These are phyloP conservation scores for Cryptococcus maquisensis DNA, from an alignment of 1,284 basidiomycete genomes.

Conservation along the genomic window DNA sequence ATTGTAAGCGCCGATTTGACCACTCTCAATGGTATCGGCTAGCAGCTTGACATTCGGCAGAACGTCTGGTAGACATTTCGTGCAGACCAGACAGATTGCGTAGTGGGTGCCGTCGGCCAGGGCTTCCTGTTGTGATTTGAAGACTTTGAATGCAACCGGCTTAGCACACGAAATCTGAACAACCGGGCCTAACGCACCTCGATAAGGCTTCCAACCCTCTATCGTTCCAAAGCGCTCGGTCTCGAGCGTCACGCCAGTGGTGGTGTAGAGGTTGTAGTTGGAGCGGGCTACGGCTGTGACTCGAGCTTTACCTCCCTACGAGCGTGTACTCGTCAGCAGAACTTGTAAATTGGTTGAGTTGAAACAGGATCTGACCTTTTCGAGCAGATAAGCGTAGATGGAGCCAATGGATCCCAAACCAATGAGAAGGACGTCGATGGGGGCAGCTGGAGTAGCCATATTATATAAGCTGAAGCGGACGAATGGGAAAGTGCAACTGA, in stretches of 20 bases:
- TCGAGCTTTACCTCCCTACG: slow-evolving; percentile 56
- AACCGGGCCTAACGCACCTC: slow-evolving; percentile 50
- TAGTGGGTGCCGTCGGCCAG: slow-evolving; percentile 56
- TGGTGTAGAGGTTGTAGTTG: slow-evolving; percentile 60
- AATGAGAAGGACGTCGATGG: slow-evolving; percentile 48
- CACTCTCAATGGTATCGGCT: slow-evolving; percentile 56
- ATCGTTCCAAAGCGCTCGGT: slow-evolving; percentile 61
- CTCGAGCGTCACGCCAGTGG: slow-evolving; percentile 55
- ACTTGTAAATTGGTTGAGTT: not conserved
- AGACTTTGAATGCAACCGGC: slow-evolving; percentile 50
- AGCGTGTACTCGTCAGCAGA: not conserved
- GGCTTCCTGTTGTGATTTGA: slow-evolving; percentile 58
- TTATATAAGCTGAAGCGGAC: not conserved
- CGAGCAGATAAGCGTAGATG: slow-evolving; percentile 60
- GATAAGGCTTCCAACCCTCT: slow-evolving; percentile 60
- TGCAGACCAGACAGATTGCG: slow-evolving; percentile 64
- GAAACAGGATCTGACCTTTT: slow-evolving; percentile 42
- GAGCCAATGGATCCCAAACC: slow-evolving; percentile 55
- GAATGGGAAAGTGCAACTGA: not conserved
- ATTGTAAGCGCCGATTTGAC: slow-evolving; percentile 59
- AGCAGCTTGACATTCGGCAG: slow-evolving; percentile 58
- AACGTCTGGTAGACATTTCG: slow-evolving; percentile 70
- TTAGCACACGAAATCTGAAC: not conserved
- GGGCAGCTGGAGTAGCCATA: not conserved
- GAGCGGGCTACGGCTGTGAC: slow-evolving; percentile 71